Percentiles rank a stretch among this genome's conserved stretches.
Conservation (phyloP, 2,329 filamentous ascomycete species). For the Verticillium dahliae region DNA sequence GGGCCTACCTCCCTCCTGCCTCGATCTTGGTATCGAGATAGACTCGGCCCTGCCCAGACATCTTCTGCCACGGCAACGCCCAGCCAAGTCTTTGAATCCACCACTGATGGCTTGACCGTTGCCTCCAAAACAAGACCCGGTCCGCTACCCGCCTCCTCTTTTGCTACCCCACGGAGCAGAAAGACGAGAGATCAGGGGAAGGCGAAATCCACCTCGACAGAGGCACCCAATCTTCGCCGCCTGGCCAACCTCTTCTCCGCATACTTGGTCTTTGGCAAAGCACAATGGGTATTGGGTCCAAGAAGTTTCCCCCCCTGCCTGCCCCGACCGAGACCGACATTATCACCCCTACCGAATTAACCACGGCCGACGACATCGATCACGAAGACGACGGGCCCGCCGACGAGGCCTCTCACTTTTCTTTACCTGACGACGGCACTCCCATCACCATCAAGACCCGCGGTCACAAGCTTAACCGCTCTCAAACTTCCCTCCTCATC, state of each 20-base stretch:
- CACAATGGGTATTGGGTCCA: slow-evolving; percentile 50
- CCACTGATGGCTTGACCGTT: slow-evolving; percentile 1
- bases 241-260: not conserved
- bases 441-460: slow-evolving; percentile 87
- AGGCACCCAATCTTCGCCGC: not conserved
- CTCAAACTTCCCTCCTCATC: slow-evolving; percentile 86
- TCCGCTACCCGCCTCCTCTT: not conserved
- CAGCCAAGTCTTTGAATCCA: not conserved
- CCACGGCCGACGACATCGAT: slow-evolving; percentile 41
- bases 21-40: not conserved
- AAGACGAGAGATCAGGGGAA: not conserved
- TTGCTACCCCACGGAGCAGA: not conserved
- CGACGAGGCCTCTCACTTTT: slow-evolving; percentile 68
- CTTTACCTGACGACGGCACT: slow-evolving; percentile 78
- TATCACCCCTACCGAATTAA: slow-evolving; percentile 56
- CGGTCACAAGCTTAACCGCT: slow-evolving; percentile 52
- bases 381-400: slow-evolving; percentile 52
- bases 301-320: slow-evolving; percentile 61
- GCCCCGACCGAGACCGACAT: slow-evolving; percentile 72
- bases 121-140: not conserved
- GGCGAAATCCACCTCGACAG: not conserved
- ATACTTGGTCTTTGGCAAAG: not conserved
- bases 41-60: not conserved
- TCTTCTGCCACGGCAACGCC: not conserved
- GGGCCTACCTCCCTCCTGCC: not conserved